Conservation (phyloP, 2,329 filamentous ascomycete species). For the Penicillium fuscoglaucum region DNA sequence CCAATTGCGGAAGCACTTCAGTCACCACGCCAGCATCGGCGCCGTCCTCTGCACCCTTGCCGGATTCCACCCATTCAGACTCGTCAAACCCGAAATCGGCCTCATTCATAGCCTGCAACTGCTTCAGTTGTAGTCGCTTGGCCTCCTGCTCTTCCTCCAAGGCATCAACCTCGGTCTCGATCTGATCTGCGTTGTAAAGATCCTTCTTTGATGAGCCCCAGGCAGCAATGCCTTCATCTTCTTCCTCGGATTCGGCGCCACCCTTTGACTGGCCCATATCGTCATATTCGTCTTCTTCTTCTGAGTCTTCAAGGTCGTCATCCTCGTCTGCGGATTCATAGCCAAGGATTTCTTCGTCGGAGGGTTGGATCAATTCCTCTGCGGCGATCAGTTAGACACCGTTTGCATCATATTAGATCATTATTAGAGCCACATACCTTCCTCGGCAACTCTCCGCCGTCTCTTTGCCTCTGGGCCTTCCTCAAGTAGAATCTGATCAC, state of each 20-base stretch:
- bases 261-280: constrained; percentile 26
- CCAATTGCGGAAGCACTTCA: constrained; percentile 80
- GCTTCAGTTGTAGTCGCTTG: constrained; percentile 84
- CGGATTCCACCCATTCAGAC: constrained; percentile 72
- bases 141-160: constrained; percentile 92
- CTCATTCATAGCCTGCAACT: constrained; percentile 82
- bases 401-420: neutral
- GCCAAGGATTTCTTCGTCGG: constrained; percentile 64
- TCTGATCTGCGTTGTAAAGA: constrained; percentile 85
- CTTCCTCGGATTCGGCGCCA: constrained; percentile 36
- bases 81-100: constrained; percentile 94
- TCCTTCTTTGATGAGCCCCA: constrained; percentile 89
- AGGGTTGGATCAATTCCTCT: constrained; percentile 60
- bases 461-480: constrained; percentile 78
- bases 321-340: constrained; percentile 38
- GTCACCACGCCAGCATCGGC: constrained; percentile 64
- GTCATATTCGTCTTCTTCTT: constrained; percentile 45
- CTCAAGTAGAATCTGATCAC: constrained; percentile 82
- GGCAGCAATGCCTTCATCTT: constrained; percentile 63
- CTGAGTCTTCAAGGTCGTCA: constrained; percentile 39
- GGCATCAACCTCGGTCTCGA: constrained; percentile 71
- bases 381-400: constrained; percentile 19
- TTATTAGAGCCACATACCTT: constrained; percentile 49
- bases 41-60: constrained; percentile 47
- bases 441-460: constrained; percentile 67